phyloP scores from a whole-genome alignment of 2,329 filamentous ascomycete species.

The Neonectria faginata region DNA sequence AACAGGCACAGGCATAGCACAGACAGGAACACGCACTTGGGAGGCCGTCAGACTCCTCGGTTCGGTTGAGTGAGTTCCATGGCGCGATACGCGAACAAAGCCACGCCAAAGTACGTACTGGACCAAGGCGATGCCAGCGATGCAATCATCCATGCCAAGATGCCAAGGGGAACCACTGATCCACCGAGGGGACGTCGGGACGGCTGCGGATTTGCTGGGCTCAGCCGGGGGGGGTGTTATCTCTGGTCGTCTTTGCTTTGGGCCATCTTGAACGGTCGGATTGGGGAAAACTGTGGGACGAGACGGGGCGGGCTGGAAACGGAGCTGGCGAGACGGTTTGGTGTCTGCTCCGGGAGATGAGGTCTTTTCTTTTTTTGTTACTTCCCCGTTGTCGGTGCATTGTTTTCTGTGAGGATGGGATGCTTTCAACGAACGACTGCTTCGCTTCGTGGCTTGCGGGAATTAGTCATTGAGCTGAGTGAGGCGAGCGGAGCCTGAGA shows the following conservation, averaged over 20 bases:
- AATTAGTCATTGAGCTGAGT: constrained; percentile 4
- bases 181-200: constrained; percentile 18
- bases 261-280: constrained; percentile 3
- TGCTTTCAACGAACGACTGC: neutral
- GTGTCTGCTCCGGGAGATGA: constrained; percentile 28
- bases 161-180: constrained; percentile 15
- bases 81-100: constrained; percentile 39
- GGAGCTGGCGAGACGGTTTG: constrained; percentile 13
- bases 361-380: constrained; percentile 12
- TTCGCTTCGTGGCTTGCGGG: neutral
- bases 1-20: constrained; percentile 22
- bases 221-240: constrained; percentile 24
- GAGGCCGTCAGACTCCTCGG: constrained; percentile 2
- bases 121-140: constrained; percentile 19
- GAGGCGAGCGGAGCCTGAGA: neutral
- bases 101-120: neutral
- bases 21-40: neutral
- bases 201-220: constrained; percentile 19
- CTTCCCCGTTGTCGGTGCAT: neutral
- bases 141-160: constrained; percentile 16
- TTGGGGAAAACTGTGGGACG: constrained; percentile 22
- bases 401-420: neutral
- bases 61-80: neutral
- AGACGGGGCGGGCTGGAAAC: neutral
- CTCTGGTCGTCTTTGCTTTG: constrained; percentile 14